These are phyloP conservation scores for Hymenoscyphus salicellus DNA, from an alignment of 2,329 filamentous ascomycete genomes.

Conservation along the genomic window DNA sequence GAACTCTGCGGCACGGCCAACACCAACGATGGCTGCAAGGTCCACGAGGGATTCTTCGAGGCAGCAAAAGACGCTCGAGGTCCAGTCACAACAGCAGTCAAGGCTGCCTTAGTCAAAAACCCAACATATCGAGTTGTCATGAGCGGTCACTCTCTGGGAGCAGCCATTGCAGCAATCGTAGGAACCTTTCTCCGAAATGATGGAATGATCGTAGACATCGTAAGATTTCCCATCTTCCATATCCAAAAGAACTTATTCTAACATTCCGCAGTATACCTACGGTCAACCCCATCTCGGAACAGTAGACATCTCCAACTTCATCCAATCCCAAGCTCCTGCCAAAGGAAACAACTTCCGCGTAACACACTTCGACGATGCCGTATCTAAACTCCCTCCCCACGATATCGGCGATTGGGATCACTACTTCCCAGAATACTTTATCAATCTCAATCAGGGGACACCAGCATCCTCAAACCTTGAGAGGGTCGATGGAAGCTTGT, in stretches of 20 bases:
- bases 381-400: constrained; percentile 62
- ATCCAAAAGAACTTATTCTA: not conserved
- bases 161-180: constrained; percentile 32
- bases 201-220: constrained; percentile 24
- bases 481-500: constrained; percentile 4
- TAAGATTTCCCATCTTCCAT: too few relatives aligned
- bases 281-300: constrained; percentile 36
- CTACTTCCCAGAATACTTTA: constrained; percentile 27
- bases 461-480: constrained; percentile 10
- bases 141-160: constrained; percentile 36
- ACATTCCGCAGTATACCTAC: constrained; percentile 28
- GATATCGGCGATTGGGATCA: constrained; percentile 21
- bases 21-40: constrained; percentile 21
- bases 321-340: constrained; percentile 24
- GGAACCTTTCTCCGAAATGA: constrained; percentile 26
- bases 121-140: constrained; percentile 30
- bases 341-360: constrained; percentile 54
- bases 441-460: constrained; percentile 20
- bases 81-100: constrained; percentile 22
- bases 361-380: constrained; percentile 65
- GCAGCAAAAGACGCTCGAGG: constrained; percentile 22
- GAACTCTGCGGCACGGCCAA: constrained; percentile 19
- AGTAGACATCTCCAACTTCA: constrained; percentile 29
- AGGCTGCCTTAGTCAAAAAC: constrained; percentile 14
- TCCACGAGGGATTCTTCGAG: constrained; percentile 32